Base-by-base conservation (phyloP, 1,284 basidiomycete species). In the Pulchroboletus neoregius region DNA sequence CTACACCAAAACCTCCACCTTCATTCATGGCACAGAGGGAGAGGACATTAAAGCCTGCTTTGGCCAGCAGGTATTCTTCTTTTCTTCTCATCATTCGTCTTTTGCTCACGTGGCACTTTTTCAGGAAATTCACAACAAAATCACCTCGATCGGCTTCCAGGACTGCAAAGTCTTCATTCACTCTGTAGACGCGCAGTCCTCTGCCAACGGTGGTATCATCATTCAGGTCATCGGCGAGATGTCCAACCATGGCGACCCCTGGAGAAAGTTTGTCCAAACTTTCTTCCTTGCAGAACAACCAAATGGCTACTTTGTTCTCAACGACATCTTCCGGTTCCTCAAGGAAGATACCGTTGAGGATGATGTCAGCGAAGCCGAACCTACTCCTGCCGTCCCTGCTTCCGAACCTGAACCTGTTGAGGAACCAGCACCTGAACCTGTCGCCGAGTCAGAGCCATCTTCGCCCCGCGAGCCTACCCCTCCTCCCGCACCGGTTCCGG, bases 261-360 rank as follows among this genome's bases (percentile, higher is more conserved):
- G 96, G 96, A 86, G 87, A 63, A 98, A 98, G 74, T 99, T 99
- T 64, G 93, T 93, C 18, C 96, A 99, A 74, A 98, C 95, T 12
- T 99, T 99, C 76, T 99, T 99, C 87, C 86, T 99, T 47, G 96
- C 96, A 39, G 92, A 97, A 69, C 96, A 99, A 72, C 92, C 94
- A 33, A 96, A 95, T 62, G 96, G 96, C 39, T 99, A 98, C 77
- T 99, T 94, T 69, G 96, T 99, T 52, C 84, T 99, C 68, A 99
- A 99, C 72, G 96, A 99, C 73, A 98, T 99, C 73, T 99, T 99
- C 86, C 88, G 95, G 54, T 98, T 95, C 78, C 76, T 99, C 56
- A 96, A 96, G 75, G 94, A 98, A 71, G 94, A 97, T 61, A 76
- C 82, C 31, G 87, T 91, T 52, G 89, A 90, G 55, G 91, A 90